These are phyloP conservation scores for Fusarium heterosporum DNA, from an alignment of 2,329 filamentous ascomycete species.

Conservation along the genomic window DNA sequence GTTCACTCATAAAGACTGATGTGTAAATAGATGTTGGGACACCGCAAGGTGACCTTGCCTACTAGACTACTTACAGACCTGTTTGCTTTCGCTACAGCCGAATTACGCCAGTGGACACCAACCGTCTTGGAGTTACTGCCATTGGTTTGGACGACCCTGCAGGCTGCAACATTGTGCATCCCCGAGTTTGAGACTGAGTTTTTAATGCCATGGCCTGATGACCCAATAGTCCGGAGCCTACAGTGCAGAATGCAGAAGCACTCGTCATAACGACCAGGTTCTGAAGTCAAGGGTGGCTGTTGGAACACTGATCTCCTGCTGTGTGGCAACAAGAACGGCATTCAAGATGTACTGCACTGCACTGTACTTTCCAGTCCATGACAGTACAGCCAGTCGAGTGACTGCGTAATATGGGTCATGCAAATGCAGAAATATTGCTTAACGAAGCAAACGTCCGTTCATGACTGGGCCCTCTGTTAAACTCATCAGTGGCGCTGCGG, in stretches of 20 bases:
- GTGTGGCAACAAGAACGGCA: conserved; percentile 2
- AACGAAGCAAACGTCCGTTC: conserved; percentile 20
- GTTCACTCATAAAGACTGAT: conserved; percentile 6
- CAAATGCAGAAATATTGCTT: background rate
- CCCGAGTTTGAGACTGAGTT: conserved; percentile 35
- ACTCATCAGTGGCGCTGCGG: conserved; percentile 41
- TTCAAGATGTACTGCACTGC: background rate
- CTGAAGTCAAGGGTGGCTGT: conserved; percentile 12
- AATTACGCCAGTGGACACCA: conserved; percentile 11
- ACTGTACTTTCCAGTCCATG: no score
- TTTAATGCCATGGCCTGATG: conserved; percentile 31
- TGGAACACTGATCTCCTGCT: background rate
- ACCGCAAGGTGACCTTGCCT: background rate
- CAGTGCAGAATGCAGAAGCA: conserved; percentile 15
- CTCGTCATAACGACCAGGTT: conserved; percentile 33
- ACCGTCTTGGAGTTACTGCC: conserved; percentile 19
- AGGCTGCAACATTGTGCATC: conserved; percentile 45
- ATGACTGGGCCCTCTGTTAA: conserved; percentile 20
- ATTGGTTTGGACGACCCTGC: conserved; percentile 2
- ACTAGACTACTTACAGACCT: no score
- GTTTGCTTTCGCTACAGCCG: conserved; percentile 23
- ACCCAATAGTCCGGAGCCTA: conserved; percentile 29
- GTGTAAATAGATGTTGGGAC: background rate
- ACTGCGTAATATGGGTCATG: conserved; percentile 5
- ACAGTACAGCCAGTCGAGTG: background rate